phyloP scores from a whole-genome alignment of 306 rosid genomes.

The Citrullus colocynthis region DNA sequence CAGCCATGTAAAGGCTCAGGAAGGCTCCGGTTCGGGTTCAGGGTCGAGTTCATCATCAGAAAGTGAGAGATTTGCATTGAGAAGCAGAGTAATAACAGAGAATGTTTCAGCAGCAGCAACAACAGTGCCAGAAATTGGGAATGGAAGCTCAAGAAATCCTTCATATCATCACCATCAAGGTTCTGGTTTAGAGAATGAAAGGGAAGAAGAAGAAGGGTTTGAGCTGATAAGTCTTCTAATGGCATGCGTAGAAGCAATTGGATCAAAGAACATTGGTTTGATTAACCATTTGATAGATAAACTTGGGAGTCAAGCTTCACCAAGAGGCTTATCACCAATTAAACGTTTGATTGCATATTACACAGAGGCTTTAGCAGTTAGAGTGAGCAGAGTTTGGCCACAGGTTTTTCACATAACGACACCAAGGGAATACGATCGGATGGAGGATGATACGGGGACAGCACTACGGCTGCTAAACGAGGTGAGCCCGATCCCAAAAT shows the following conservation, averaged over 20 bases:
- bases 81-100: conserved; percentile 31
- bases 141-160: conserved; percentile 46
- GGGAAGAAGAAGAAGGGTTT: conserved; percentile 41
- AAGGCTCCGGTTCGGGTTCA: conserved; percentile 7
- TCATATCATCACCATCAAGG: conserved; percentile 26
- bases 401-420: conserved; percentile 60
- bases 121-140: conserved; percentile 54
- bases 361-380: conserved; percentile 76
- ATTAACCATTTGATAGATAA: conserved; percentile 58
- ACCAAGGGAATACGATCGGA: conserved; percentile 63
- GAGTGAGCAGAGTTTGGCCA: conserved; percentile 85
- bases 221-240: conserved; percentile 63
- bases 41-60: conserved; percentile 60
- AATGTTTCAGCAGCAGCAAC: conserved; percentile 16
- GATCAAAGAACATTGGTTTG: conserved; percentile 45
- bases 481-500: conserved; percentile 75
- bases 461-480: conserved; percentile 73
- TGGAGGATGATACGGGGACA: conserved; percentile 57
- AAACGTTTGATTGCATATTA: conserved; percentile 64
- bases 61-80: conserved; percentile 37
- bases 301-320: conserved; percentile 80
- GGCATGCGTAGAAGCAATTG: conserved; percentile 81
- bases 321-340: conserved; percentile 40
- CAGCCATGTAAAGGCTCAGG: conserved; percentile 33
- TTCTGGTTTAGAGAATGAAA: conserved; percentile 27